Evolutionary conservation across 805 yeast species (phyloP).

Genomic region (Candida qinlingensis): DNA sequence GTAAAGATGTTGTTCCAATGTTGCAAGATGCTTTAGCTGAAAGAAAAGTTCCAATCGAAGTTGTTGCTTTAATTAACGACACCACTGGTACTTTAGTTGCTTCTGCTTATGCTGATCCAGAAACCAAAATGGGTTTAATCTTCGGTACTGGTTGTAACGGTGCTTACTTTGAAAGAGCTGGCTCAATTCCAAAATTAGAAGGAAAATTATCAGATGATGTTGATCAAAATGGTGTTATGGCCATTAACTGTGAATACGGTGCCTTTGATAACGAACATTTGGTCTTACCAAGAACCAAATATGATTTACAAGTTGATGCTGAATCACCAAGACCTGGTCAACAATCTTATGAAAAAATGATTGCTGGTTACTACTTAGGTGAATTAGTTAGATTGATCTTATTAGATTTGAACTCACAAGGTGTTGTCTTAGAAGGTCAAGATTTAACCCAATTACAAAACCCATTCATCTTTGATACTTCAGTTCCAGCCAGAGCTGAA

Average conservation of each 20-base stretch:
- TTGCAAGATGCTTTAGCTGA: conserved; percentile 68
- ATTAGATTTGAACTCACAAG: conserved; percentile 62
- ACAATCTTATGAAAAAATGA: conserved; percentile 95
- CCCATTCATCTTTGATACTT: conserved; percentile 80
- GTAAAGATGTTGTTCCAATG: conserved; percentile 90
- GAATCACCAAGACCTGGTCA: conserved; percentile 95
- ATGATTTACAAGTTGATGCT: conserved; percentile 72
- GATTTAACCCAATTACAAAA: conserved; percentile 55
- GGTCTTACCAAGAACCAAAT: conserved; percentile 84
- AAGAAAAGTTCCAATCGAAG: conserved; percentile 68
- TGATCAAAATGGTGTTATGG: conserved; percentile 67
- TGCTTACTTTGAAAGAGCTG: conserved; percentile 80
- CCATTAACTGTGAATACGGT: conserved; percentile 97
- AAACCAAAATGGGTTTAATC: conserved; percentile 89
- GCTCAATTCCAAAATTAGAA: conserved; percentile 73
- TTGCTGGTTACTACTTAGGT: conserved; percentile 94
- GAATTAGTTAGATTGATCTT: conserved; percentile 80
- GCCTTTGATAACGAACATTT: conserved; percentile 89
- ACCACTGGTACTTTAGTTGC: conserved; percentile 97
- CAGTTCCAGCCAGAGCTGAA: conserved; percentile 82
- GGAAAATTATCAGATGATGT: conserved; percentile 66
- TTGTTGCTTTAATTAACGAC: conserved; percentile 91
- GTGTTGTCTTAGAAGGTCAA: conserved; percentile 65
- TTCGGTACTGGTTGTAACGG: conserved; percentile 98
- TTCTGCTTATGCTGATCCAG: conserved; percentile 84